A percentile compares a stretch with the other conserved stretches of the same genome.
Evolutionary conservation across 768 basidiomycete genomes (phyloP).

Genomic region (Suillus paluster): DNA sequence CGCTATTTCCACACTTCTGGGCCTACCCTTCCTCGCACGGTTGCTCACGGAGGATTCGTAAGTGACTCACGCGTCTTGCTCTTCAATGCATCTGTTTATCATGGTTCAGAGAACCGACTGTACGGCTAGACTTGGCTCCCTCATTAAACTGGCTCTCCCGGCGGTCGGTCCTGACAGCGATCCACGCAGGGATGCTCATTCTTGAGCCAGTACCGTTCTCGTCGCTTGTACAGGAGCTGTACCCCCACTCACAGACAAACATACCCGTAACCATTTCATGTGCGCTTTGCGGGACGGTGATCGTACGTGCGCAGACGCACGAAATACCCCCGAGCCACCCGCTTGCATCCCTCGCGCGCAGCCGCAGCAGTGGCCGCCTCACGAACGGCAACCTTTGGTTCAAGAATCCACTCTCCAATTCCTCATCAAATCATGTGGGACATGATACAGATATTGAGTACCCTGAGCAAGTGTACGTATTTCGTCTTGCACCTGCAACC

Average conservation of each 20-base stretch:
- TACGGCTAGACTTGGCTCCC: constrained; percentile 92
- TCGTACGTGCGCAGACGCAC: constrained; percentile 42
- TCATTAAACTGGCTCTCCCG: constrained; percentile 94
- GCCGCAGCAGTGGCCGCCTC: constrained; percentile 40
- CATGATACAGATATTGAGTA: constrained; percentile 22
- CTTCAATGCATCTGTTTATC: constrained; percentile 14
- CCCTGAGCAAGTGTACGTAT: constrained; percentile 64
- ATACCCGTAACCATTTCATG: constrained; percentile 60
- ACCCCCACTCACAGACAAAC: constrained; percentile 48
- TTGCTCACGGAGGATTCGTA: constrained; percentile 85
- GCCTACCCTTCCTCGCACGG: constrained; percentile 78
- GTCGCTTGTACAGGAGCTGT: constrained; percentile 59
- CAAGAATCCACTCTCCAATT: constrained; percentile 52
- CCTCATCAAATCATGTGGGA: constrained; percentile 27
- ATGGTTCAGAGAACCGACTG: constrained; percentile 79
- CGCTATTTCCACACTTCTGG: constrained; percentile 71
- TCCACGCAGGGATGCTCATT: constrained; percentile 83
- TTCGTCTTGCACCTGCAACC: constrained; percentile 54
- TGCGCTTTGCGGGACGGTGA: constrained; percentile 73
- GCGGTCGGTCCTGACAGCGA: constrained; percentile 80
- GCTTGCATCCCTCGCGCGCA: constrained; percentile 29
- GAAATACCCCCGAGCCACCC: constrained; percentile 40
- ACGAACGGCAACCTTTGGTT: constrained; percentile 62
- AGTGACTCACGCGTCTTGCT: constrained; percentile 39
- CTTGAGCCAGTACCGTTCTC: constrained; percentile 83